These are phyloP conservation scores for Corynascus novoguineensis DNA, from an alignment of 495 filamentous ascomycete species.

Conservation along the genomic window DNA sequence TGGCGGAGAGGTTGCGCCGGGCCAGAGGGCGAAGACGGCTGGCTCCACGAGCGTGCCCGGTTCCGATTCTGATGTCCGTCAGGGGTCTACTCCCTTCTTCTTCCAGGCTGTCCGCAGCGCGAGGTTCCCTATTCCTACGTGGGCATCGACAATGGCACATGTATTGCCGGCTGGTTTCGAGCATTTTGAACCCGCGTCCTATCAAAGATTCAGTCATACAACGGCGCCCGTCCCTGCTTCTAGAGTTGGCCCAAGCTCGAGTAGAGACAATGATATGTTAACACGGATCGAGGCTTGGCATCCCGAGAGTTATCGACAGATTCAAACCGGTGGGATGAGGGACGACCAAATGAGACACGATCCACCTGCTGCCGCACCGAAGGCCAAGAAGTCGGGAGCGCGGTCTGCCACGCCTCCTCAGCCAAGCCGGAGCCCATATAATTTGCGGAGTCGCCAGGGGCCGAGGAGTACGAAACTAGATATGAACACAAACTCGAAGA, in stretches of 20 bases:
- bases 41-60: background rate
- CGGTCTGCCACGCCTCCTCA: background rate
- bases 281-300: background rate
- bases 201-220: background rate
- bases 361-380: background rate
- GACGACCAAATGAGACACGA: background rate
- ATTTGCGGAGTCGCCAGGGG: slow-evolving; percentile 4
- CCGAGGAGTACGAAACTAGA: background rate
- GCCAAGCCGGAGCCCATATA: slow-evolving; percentile 5
- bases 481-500: background rate
- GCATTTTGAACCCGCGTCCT: background rate
- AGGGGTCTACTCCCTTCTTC: too few species aligned
- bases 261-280: background rate
- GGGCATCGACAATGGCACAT: background rate
- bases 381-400: background rate
- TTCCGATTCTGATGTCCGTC: background rate
- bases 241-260: background rate
- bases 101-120: too few species aligned
- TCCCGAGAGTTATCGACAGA: background rate
- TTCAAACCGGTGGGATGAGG: too few species aligned
- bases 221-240: background rate
- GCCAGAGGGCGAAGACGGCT: background rate
- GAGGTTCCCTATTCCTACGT: background rate
- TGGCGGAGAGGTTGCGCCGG: background rate
- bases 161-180: background rate